phyloP scores from a whole-genome alignment of 2,329 filamentous ascomycete species.

The Trichoderma polysporum region DNA sequence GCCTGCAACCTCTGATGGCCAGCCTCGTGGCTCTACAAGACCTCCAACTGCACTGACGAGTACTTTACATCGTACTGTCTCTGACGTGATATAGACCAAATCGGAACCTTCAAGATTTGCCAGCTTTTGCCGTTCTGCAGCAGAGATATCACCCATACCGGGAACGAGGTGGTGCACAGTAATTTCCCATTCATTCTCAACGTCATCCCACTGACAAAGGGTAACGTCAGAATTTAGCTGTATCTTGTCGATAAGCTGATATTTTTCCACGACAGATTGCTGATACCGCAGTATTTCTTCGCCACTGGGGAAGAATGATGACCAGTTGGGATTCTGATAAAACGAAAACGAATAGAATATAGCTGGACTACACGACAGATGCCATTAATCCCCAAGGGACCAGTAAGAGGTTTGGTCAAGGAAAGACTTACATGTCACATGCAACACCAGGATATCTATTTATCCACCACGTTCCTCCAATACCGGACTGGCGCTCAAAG shows the following conservation, averaged over 20 bases:
- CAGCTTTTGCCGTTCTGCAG: background rate
- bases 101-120: background rate
- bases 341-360: background rate
- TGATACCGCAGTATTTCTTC: background rate
- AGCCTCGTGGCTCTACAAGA: background rate
- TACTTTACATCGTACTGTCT: background rate
- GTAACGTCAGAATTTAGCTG: background rate
- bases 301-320: background rate
- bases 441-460: slow-evolving; percentile 57
- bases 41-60: background rate
- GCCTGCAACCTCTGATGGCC: background rate
- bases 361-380: background rate
- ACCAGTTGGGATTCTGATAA: background rate
- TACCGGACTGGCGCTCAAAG: slow-evolving; percentile 20
- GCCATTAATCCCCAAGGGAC: too few species aligned
- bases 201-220: background rate
- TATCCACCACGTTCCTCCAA: slow-evolving; percentile 58
- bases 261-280: background rate
- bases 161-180: background rate
- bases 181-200: background rate
- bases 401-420: too few species aligned
- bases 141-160: background rate
- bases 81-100: background rate
- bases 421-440: slow-evolving; percentile 46
- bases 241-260: background rate